Evolutionary conservation across 768 basidiomycete species (phyloP), one percentile per base, ranked within the genome.

Genomic region (Phlebiopsis flavidoalba): DNA sequence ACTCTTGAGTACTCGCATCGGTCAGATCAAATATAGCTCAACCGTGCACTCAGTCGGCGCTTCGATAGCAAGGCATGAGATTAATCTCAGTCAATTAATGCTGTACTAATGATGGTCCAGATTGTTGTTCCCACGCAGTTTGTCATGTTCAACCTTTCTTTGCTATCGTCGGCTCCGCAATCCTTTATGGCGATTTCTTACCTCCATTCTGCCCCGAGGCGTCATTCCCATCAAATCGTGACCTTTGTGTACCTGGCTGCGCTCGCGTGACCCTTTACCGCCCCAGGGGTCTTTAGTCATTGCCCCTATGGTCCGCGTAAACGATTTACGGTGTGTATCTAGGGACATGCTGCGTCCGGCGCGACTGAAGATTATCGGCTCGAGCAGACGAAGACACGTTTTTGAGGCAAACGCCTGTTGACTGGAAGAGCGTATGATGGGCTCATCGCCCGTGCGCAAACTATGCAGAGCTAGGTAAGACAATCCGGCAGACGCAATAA

Each of bases 51-150:
- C 50, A 95, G n/a, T 93, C n/a, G n/a, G 86, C 83, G 87, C 21
- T 98, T 98, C 71, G 93, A 97, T 69, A 87, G 91, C 73, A 96
- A 97, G 76, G 90, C 91, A 14, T 33, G 49, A 40, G 11, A 43
- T 40, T 14, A 1, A 43, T 21, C 4, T 45, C 21, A 19, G 40
- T 5, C 19, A 40, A 8, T 43, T 43, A 12, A 43, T 43, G 33
- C 24, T n/a, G 14, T 52, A 36, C 35, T 55, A 8, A 55, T 60
- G 53, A 62, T 45, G 26, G 52, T 59, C 22, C 62, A 93, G 91
- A 81, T 88, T 56, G 95, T 98, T 24, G 93, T 98, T 64, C 96
- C 95, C 5, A 88, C 87, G 14, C 95, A 98, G 77, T 98, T 97
- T 71, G 93, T 96, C 33, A 80, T 94, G 59, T 98, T 98, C 77